phyloP scores from a whole-genome alignment of 768 basidiomycete genomes.

The Xerocomellus chrysenteron region DNA sequence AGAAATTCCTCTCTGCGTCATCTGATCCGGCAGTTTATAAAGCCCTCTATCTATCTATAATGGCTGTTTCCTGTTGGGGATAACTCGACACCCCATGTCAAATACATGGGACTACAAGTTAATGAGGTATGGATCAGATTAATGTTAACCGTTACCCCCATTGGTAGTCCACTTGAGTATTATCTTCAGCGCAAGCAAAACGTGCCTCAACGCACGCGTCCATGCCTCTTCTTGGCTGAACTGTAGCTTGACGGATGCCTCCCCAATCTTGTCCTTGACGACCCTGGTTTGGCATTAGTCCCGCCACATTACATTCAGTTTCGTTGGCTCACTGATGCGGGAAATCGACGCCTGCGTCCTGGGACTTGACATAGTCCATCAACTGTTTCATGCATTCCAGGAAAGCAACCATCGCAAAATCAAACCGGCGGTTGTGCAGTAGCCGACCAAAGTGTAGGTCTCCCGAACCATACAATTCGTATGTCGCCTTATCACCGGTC shows the following conservation, averaged over 20 bases:
- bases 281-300: conserved; percentile 49
- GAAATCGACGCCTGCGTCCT: conserved; percentile 72
- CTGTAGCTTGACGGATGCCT: conserved; percentile 90
- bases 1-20: too few species aligned
- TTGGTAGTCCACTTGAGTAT: conserved; percentile 85
- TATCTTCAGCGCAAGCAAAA: conserved; percentile 85
- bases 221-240: conserved; percentile 95
- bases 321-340: conserved; percentile 72
- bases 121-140: too few species aligned
- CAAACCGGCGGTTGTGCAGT: conserved; percentile 93
- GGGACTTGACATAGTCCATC: conserved; percentile 78
- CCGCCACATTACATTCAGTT: neutral
- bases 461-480: conserved; percentile 94
- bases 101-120: neutral
- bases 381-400: conserved; percentile 93
- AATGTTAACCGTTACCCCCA: conserved; percentile 58
- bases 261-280: conserved; percentile 92
- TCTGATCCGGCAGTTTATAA: too few species aligned
- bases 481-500: conserved; percentile 76
- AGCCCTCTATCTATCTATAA: neutral
- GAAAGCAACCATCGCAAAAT: conserved; percentile 94
- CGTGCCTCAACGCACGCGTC: conserved; percentile 91
- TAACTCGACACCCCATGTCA: too few species aligned
- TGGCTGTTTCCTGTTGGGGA: neutral
- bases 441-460: conserved; percentile 86